Conservation (phyloP, 306 rosid genomes). For the Cotoneaster glaucophyllus region DNA sequence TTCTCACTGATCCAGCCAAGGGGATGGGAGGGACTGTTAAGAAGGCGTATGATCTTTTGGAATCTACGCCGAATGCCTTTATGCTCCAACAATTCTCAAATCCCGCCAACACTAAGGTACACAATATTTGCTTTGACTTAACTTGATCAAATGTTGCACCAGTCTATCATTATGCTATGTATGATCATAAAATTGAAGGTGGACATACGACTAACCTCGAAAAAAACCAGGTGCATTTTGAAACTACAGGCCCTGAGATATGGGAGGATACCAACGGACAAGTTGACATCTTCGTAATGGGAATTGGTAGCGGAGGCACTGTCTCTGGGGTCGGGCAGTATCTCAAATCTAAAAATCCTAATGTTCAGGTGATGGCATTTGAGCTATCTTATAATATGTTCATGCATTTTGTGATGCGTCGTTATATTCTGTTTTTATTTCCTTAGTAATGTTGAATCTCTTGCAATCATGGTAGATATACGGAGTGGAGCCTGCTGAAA, state of each 20-base stretch:
- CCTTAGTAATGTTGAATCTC: conserved; percentile 11
- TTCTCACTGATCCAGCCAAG: conserved; percentile 77
- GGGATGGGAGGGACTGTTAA: conserved; percentile 82
- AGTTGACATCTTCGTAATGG: conserved; percentile 97
- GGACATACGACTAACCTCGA: conserved; percentile 11
- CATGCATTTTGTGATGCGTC: not conserved
- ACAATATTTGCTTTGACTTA: not conserved
- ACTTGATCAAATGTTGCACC: not conserved
- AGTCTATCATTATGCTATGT: not conserved
- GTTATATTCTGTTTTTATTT: conserved; percentile 6
- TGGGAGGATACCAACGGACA: conserved; percentile 94
- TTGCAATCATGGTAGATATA: conserved; percentile 36
- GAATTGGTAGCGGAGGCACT: conserved; percentile 97
- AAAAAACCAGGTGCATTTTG: conserved; percentile 71
- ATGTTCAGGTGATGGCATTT: conserved; percentile 52
- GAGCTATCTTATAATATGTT: not conserved
- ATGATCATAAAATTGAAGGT: not conserved
- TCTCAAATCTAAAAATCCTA: conserved; percentile 80
- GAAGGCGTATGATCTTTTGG: conserved; percentile 78
- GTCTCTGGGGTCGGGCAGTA: conserved; percentile 96
- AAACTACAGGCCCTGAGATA: conserved; percentile 97
- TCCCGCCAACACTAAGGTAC: conserved; percentile 74
- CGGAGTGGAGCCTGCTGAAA: conserved; percentile 94
- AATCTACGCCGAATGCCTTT: conserved; percentile 65
- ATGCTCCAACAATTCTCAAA: conserved; percentile 90